Evolutionary conservation across 2,329 filamentous ascomycete species (phyloP).

Genomic region (Fusarium multiceps): DNA sequence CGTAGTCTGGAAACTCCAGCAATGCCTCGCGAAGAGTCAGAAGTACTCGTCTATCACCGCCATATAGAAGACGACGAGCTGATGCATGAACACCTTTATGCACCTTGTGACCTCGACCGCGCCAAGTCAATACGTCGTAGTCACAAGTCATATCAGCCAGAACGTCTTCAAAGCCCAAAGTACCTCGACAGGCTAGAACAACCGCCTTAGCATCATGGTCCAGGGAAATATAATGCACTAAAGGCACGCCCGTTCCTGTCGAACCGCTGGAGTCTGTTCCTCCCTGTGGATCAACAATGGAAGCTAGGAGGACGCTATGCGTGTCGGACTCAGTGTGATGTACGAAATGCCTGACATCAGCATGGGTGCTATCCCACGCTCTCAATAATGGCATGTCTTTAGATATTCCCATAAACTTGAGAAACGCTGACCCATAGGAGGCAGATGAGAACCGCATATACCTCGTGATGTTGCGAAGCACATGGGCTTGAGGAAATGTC

Average conservation of each 20-base stretch:
- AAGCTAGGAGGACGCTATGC: constrained; percentile 72
- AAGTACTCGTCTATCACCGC: constrained; percentile 74
- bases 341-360: constrained; percentile 72
- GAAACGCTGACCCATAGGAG: constrained; percentile 72
- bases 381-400: constrained; percentile 59
- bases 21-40: constrained; percentile 73
- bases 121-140: constrained; percentile 74
- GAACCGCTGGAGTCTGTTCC: constrained; percentile 73
- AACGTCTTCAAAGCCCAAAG: constrained; percentile 78
- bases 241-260: constrained; percentile 73
- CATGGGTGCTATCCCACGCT: constrained; percentile 62
- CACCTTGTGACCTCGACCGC: constrained; percentile 73
- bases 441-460: constrained; percentile 76
- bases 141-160: constrained; percentile 80
- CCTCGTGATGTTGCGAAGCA: constrained; percentile 70
- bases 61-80: constrained; percentile 73
- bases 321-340: constrained; percentile 70
- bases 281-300: constrained; percentile 76
- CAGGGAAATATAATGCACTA: constrained; percentile 78
- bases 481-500: constrained; percentile 68
- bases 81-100: constrained; percentile 81
- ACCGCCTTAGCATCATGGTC: constrained; percentile 78
- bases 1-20: constrained; percentile 74
- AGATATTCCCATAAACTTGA: constrained; percentile 71
- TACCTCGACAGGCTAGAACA: constrained; percentile 78